Evolutionary conservation across 2,329 filamentous ascomycete genomes (phyloP).

Genomic region (Neonectria faginata): DNA sequence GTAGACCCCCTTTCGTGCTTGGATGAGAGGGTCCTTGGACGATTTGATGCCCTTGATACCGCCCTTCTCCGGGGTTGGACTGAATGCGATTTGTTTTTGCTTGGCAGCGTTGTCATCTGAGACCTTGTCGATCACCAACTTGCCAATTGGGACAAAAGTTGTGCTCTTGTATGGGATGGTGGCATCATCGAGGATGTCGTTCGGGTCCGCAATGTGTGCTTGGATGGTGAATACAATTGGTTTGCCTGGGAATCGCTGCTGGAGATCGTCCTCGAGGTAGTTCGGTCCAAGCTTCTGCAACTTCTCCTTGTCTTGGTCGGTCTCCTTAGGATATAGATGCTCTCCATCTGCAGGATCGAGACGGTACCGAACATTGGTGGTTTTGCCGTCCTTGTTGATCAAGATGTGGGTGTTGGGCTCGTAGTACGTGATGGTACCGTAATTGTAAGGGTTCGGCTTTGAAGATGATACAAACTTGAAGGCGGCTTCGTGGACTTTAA

Average conservation of each 20-base stretch:
- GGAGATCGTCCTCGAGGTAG: slow-evolving; percentile 29
- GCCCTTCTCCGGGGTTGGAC: slow-evolving; percentile 22
- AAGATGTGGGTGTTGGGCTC: slow-evolving; percentile 31
- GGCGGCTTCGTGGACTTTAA: slow-evolving; percentile 10
- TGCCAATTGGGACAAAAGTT: slow-evolving; percentile 9
- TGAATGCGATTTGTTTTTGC: slow-evolving; percentile 26
- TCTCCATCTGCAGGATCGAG: slow-evolving; percentile 22
- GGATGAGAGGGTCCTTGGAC: slow-evolving; percentile 22
- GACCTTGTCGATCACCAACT: slow-evolving; percentile 29
- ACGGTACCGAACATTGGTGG: slow-evolving; percentile 28
- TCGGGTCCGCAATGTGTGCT: slow-evolving; percentile 26
- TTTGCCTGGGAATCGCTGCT: slow-evolving; percentile 20
- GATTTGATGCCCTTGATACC: slow-evolving; percentile 23
- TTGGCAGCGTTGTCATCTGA: slow-evolving; percentile 13
- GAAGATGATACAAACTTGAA: slow-evolving; percentile 15
- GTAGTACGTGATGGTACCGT: slow-evolving; percentile 33
- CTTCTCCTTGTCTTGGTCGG: not conserved
- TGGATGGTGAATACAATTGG: slow-evolving; percentile 30
- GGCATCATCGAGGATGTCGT: slow-evolving; percentile 22
- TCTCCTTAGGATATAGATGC: slow-evolving; percentile 18
- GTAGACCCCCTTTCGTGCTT: slow-evolving; percentile 24
- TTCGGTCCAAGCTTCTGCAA: slow-evolving; percentile 10
- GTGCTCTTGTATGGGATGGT: slow-evolving; percentile 17
- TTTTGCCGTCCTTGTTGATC: slow-evolving; percentile 20
- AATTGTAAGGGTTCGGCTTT: slow-evolving; percentile 31